Conservation (phyloP, 768 basidiomycete species). For the Trichaptum fuscoviolaceum region DNA sequence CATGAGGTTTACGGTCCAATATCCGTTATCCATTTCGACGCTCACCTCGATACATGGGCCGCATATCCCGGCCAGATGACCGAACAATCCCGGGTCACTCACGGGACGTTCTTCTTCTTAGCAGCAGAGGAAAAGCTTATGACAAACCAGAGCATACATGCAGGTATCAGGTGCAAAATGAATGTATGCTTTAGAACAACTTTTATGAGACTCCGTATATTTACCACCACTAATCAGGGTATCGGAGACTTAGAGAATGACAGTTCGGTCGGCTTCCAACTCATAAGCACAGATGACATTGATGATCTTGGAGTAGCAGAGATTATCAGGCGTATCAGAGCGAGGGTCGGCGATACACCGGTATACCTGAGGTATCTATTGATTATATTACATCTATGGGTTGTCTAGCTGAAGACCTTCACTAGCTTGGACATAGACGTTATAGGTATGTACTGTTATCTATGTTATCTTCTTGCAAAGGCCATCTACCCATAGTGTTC, state of each 20-base stretch:
- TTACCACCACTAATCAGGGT: slow-evolving; percentile 35
- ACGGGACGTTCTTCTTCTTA: slow-evolving; percentile 82
- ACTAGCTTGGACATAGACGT: slow-evolving; percentile 76
- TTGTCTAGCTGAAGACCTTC: background rate
- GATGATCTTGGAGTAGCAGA: slow-evolving; percentile 71
- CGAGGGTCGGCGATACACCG: slow-evolving; percentile 66
- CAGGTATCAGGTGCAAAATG: slow-evolving; percentile 79
- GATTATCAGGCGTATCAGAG: slow-evolving; percentile 65
- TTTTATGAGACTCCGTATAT: background rate
- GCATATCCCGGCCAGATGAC: slow-evolving; percentile 34
- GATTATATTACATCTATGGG: background rate
- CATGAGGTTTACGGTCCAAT: slow-evolving; percentile 77
- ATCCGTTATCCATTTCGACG: slow-evolving; percentile 72
- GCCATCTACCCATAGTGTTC: background rate
- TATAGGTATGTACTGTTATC: slow-evolving; percentile 57
- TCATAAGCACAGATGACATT: slow-evolving; percentile 78
- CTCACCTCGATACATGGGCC: slow-evolving; percentile 31
- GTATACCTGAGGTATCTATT: slow-evolving; percentile 62
- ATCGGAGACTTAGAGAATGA: slow-evolving; percentile 63
- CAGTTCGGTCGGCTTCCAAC: slow-evolving; percentile 65
- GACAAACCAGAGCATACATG: slow-evolving; percentile 71
- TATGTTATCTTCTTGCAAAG: background rate
- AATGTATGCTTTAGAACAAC: slow-evolving; percentile 30
- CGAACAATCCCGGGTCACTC: slow-evolving; percentile 65
- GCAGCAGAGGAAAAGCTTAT: slow-evolving; percentile 77